These are phyloP conservation scores for Leccinum subatratum DNA, from an alignment of 1,284 basidiomycete species.

Conservation along the genomic window DNA sequence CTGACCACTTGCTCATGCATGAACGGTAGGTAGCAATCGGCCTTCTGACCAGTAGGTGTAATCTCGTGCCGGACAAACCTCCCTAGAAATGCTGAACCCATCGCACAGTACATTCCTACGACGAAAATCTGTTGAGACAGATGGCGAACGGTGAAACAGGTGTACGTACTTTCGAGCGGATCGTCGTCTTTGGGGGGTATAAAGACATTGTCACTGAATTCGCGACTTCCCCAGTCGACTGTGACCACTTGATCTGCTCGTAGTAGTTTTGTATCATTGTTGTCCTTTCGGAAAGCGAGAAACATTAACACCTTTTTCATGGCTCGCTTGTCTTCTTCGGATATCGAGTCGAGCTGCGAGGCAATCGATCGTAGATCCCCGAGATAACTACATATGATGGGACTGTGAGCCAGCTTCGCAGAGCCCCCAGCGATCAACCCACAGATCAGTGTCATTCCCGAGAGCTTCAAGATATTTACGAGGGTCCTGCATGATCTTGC, in stretches of 20 bases:
- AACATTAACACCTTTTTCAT: slow-evolving; percentile 28
- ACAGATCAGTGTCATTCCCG: slow-evolving; percentile 3
- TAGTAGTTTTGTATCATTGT: slow-evolving; percentile 3
- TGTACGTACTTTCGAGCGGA: slow-evolving; percentile 23
- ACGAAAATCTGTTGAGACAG: not conserved
- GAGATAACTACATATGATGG: slow-evolving; percentile 19
- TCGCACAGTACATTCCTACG: slow-evolving; percentile 18
- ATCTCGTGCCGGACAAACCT: slow-evolving; percentile 18
- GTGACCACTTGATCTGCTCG: slow-evolving; percentile 22
- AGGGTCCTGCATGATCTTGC: slow-evolving; percentile 21
- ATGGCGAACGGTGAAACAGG: not conserved
- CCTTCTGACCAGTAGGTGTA: not conserved
- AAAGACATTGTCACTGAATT: slow-evolving; percentile 20
- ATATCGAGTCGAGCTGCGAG: slow-evolving; percentile 14
- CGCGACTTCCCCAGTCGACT: slow-evolving; percentile 22
- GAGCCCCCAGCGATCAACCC: not conserved
- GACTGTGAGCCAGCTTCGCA: slow-evolving; percentile 10
- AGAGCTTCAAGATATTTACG: slow-evolving; percentile 15
- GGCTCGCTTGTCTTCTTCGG: slow-evolving; percentile 9
- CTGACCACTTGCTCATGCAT: slow-evolving; percentile 12
- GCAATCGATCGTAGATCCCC: slow-evolving; percentile 24
- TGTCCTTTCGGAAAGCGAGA: slow-evolving; percentile 10
- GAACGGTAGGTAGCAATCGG: not conserved
- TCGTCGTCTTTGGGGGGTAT: slow-evolving; percentile 22
- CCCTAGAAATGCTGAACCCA: slow-evolving; percentile 25